Evolutionary conservation across 352 stramenopile species (phyloP).

Genomic region (Pythium rhizo-oryzae): DNA sequence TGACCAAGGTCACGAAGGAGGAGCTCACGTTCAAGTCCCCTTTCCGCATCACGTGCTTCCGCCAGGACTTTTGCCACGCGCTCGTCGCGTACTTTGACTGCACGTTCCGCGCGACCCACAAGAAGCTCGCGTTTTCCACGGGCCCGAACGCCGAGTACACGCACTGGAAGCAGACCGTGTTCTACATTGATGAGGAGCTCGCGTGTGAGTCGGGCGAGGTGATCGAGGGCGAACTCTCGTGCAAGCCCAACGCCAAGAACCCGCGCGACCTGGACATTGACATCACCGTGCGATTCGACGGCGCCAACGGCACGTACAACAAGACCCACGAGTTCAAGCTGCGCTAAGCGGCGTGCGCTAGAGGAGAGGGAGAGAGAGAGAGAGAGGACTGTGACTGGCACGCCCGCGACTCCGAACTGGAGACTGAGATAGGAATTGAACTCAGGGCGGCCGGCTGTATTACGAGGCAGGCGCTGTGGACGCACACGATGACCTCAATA

Average conservation of each 20-base stretch:
- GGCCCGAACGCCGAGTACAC: slow-evolving; percentile 95
- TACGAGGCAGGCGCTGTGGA: background rate
- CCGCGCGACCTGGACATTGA: slow-evolving; percentile 95
- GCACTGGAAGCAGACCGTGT: slow-evolving; percentile 99
- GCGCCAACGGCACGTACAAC: slow-evolving; percentile 63
- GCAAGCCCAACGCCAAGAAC: slow-evolving; percentile 91
- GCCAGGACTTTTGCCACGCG: slow-evolving; percentile 96
- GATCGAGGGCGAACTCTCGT: slow-evolving; percentile 90
- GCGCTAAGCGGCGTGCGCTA: slow-evolving; percentile 45
- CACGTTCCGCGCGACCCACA: slow-evolving; percentile 95
- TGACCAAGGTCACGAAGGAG: slow-evolving; percentile 93
- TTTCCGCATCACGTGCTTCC: slow-evolving; percentile 91
- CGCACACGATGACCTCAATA: background rate
- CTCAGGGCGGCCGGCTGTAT: background rate
- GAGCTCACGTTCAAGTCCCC: slow-evolving; percentile 93
- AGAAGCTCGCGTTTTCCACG: slow-evolving; percentile 96
- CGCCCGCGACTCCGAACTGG: background rate
- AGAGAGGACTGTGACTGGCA: background rate
- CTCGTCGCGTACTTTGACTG: slow-evolving; percentile 99
- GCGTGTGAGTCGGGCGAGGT: slow-evolving; percentile 84
- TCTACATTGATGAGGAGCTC: slow-evolving; percentile 93
- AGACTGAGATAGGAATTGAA: background rate
- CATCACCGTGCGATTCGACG: slow-evolving; percentile 81
- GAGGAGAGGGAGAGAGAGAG: too few relatives aligned
- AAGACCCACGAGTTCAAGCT: slow-evolving; percentile 81